Base-by-base conservation (phyloP, 169 alveolate species). In the Eimeria zaria region DNA sequence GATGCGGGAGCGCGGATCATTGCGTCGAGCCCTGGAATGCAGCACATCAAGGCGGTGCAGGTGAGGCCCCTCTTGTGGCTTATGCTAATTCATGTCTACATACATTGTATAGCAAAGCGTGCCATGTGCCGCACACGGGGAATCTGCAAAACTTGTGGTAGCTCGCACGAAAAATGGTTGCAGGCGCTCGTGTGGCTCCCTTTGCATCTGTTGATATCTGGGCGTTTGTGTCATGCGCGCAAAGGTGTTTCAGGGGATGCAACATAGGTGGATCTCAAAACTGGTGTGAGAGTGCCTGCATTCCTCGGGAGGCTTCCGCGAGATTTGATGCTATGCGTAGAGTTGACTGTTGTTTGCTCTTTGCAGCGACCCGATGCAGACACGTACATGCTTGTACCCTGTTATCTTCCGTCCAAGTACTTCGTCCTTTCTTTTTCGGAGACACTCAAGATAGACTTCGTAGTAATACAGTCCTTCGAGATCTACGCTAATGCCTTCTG, bases 1-100 rank as follows among this genome's bases (percentile, higher is more conserved):
- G 98, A 98, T 51, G 98, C 98, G 18, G 99, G 99, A 18, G 97
- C 99, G 14, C 97, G 98, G 88, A 96, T 98, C 55, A 97, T 98
- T 58, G 98, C 98, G 30, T 97, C 97, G 46, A 97, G 98, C 51
- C 90, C 95, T 51, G 97, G 98, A 24, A 85, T 98, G 46, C 76
- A 96, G 53, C 95, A 97, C 91, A 53, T 97, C 41, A 91, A 97
- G 53, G 97, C 95, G 83, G 97, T 97, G 46, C 98, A 97, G 81
- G 97, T 91, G 93, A 95, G 91, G 85, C 64, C 44, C n/a, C 53
- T 39, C 39, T 73, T n/a, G n/a, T n/a, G n/a, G n/a, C n/a, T 24
- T 73, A 39, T 51, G 83, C 53, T 36, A 11, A 44, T 12, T 14
- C 12, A 73, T 73, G 33, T 18, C 27, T 5, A 33, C 48, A 67